Evolutionary conservation across 2,329 filamentous ascomycete species (phyloP), one percentile per base, ranked within the genome.

Genomic region (Leptodontidium sp.): DNA sequence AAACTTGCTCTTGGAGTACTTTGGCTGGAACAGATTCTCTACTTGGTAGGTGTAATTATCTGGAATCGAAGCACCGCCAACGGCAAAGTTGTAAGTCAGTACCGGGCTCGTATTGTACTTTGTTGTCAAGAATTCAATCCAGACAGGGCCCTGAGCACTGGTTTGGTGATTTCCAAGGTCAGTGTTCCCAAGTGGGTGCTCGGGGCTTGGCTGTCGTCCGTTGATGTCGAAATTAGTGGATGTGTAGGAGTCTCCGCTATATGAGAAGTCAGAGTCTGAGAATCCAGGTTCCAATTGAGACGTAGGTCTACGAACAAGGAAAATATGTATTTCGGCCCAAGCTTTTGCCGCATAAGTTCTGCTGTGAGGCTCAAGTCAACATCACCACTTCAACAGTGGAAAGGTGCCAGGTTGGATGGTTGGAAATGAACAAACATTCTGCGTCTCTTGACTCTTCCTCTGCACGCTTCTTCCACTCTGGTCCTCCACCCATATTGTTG

Each of bases 11-110:
- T 80, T 79, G 7, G 79, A 78, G 38, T 65, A 68, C 26, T 68
- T 68, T 6, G 66, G 66, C 62, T 68, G 61, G n/a, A 61, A 68
- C 32, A 52, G 35, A n/a, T 59, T 26, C n/a, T 61, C 29, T 1
- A 68, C 55, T 72, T 78, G 32, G 65, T 70, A 66, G 69, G 62
- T 72, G 63, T 85, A 82, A 38, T 74, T 70, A 52, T 78, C 73
- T 26, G 52, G 52, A 50, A 79, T 77, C 32, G 76, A 78, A 8
- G 78, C 77, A 32, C 77, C 78, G 32, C 78, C 83, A 64, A 81
- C 82, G 14, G 83, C 83, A 11, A 85, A 72, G 71, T 85, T 84
- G 75, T 84, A 83, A 1, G 83, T 84, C 67, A 81, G 75, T n/a
- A 85, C 68, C 1, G 61, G 61, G 4, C 49, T 55, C 5, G 49